phyloP scores from a whole-genome alignment of 169 alveolate genomes.

The Plasmodium coatneyi region DNA sequence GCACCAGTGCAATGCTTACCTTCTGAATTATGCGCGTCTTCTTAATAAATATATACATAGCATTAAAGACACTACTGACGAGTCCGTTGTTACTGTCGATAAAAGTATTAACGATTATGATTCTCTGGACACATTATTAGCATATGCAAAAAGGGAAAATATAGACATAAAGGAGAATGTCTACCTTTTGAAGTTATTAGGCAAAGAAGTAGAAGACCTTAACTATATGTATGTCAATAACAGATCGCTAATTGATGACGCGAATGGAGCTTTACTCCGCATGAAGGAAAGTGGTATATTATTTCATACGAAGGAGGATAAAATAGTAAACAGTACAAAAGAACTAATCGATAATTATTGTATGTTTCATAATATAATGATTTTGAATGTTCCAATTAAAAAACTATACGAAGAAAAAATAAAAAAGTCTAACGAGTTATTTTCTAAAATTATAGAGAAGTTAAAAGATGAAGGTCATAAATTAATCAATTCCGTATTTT shows the following conservation, averaged over 20 bases:
- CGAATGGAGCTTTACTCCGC: neutral
- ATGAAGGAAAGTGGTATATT: neutral
- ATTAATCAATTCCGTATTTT: neutral
- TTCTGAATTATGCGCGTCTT: conserved; percentile 10
- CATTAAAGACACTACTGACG: neutral
- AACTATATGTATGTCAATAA: neutral
- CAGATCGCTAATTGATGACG: conserved; percentile 14
- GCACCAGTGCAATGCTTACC: neutral
- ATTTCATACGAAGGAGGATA: conserved; percentile 21
- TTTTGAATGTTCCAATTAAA: conserved; percentile 24
- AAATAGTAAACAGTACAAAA: neutral
- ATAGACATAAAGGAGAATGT: conserved; percentile 3
- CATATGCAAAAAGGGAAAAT: neutral
- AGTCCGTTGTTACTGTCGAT: neutral
- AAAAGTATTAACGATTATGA: conserved; percentile 15
- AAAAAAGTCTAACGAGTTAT: neutral
- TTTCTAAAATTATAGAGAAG: neutral
- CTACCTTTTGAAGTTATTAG: conserved; percentile 7
- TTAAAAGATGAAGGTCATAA: conserved; percentile 4
- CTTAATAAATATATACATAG: conserved; percentile 3
- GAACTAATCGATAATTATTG: neutral
- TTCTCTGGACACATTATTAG: neutral
- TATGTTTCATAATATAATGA: conserved; percentile 2
- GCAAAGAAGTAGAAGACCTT: conserved; percentile 13
- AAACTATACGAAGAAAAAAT: conserved; percentile 9